These are phyloP conservation scores for Cerioporus squamosus DNA, from an alignment of 1,284 basidiomycete genomes.

Conservation along the genomic window DNA sequence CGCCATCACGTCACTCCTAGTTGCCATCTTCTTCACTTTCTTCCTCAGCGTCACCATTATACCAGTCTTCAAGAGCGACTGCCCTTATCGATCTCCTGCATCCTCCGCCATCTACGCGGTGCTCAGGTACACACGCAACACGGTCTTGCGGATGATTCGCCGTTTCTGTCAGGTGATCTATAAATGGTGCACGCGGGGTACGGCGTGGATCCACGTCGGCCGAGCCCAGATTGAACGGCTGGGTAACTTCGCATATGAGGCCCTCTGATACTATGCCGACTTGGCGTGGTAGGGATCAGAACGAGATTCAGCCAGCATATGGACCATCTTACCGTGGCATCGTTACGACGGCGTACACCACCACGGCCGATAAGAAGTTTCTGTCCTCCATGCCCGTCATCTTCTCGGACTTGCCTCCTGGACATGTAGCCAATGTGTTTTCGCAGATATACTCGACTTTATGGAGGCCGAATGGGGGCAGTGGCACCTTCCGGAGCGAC, in stretches of 20 bases:
- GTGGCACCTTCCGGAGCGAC: too few species aligned
- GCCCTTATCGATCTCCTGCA: slow-evolving; percentile 24
- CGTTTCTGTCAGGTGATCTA: neutral
- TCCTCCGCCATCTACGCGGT: slow-evolving; percentile 9
- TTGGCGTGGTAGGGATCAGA: neutral
- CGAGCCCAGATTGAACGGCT: neutral
- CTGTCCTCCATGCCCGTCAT: too few species aligned
- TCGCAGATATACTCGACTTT: too few species aligned
- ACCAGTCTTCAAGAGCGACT: slow-evolving; percentile 16
- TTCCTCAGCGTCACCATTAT: slow-evolving; percentile 10
- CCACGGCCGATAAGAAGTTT: neutral
- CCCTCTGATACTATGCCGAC: neutral
- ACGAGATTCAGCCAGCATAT: neutral
- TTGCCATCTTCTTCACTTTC: slow-evolving; percentile 10
- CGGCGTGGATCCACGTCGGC: neutral
- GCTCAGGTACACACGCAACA: neutral
- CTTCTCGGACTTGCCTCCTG: too few species aligned
- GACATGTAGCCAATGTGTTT: too few species aligned
- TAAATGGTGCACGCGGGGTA: neutral
- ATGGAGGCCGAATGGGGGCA: too few species aligned
- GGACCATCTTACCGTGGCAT: neutral
- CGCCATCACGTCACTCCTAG: slow-evolving; percentile 3
- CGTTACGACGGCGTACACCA: neutral
- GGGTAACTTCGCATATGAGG: too few species aligned
- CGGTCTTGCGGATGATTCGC: neutral